Percentiles rank a stretch among this genome's conserved stretches.
phyloP scores from a whole-genome alignment of 306 rosid species.

The Pyrus communis region DNA sequence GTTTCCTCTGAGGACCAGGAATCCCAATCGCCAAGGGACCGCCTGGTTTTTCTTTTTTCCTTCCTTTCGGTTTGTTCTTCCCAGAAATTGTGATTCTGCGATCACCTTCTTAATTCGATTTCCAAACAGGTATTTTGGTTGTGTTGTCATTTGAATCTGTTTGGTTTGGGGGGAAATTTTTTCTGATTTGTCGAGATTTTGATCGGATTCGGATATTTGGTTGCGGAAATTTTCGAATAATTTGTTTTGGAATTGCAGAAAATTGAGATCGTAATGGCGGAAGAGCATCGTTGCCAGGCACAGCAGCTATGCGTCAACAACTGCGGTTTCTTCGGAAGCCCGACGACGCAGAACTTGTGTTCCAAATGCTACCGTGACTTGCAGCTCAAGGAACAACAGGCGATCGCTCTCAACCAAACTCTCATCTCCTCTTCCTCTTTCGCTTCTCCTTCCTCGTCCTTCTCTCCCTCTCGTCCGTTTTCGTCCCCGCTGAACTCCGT shows the following conservation, averaged over 20 bases:
- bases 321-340: conserved; percentile 77
- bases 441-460: not conserved
- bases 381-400: conserved; percentile 54
- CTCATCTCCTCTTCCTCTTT: conserved; percentile 19
- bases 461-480: not conserved
- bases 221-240: not conserved
- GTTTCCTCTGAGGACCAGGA: conserved; percentile 26
- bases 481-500: not conserved
- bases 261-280: conserved; percentile 45
- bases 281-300: conserved; percentile 78
- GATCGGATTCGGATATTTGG: not conserved
- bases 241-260: not conserved
- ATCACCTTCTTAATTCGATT: not conserved
- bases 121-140: not conserved
- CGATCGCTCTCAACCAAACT: conserved; percentile 53
- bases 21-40: conserved; percentile 10
- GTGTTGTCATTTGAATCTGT: not conserved
- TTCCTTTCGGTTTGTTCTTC: not conserved
- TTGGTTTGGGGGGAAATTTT: not conserved
- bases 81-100: not conserved
- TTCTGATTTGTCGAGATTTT: not conserved
- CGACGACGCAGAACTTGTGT: conserved; percentile 56
- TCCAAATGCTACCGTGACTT: conserved; percentile 74
- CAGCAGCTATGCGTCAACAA: conserved; percentile 66
- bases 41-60: conserved; percentile 1